phyloP scores from a whole-genome alignment of 768 basidiomycete genomes.

The Macrolepiota albuminosa region DNA sequence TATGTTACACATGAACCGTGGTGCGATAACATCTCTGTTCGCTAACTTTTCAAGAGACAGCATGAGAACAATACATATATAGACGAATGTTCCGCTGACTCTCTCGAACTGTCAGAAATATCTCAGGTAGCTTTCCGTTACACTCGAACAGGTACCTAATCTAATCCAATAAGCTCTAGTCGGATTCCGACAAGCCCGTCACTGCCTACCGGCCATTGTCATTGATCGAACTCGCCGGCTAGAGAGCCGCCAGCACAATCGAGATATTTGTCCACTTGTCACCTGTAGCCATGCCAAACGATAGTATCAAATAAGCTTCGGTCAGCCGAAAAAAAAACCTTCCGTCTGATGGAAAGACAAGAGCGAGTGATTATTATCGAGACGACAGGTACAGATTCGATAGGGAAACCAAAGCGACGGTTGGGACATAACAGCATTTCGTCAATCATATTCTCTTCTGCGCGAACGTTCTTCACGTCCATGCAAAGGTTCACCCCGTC shows the following conservation, averaged over 20 bases:
- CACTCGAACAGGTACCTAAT: background rate
- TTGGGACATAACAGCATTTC: background rate
- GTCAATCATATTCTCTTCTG: slow-evolving; percentile 14
- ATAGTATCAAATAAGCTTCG: too few species aligned
- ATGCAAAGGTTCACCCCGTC: background rate
- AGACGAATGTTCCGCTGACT: background rate
- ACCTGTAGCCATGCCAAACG: background rate
- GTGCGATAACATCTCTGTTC: background rate
- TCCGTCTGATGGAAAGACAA: background rate
- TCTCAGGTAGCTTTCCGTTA: background rate
- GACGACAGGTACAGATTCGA: background rate
- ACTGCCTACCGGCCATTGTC: background rate
- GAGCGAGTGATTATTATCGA: background rate
- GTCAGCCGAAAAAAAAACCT: background rate
- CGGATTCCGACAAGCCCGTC: background rate
- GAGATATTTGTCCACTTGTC: background rate
- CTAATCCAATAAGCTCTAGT: background rate
- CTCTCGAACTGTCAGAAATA: background rate
- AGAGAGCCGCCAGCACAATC: background rate
- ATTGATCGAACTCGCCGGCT: background rate
- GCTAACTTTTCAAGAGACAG: background rate
- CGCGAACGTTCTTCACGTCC: slow-evolving; percentile 10
- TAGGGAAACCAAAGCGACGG: background rate
- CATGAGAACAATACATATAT: background rate
- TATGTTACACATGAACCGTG: background rate